These are phyloP conservation scores for Alternaria conjuncta DNA, from an alignment of 2,329 filamentous ascomycete genomes.

Conservation along the genomic window DNA sequence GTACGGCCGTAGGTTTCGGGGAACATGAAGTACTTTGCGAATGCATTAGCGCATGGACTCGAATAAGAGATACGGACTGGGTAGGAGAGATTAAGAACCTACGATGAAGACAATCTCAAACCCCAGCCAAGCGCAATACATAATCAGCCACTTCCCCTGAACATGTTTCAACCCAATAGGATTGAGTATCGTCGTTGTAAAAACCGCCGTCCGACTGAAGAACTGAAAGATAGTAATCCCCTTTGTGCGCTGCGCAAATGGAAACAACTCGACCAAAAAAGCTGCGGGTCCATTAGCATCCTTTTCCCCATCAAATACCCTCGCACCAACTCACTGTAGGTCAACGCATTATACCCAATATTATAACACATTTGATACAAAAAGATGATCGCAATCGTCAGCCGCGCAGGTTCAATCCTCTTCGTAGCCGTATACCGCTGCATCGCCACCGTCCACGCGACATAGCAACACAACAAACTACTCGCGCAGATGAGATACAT, in stretches of 20 bases:
- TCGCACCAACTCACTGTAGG: constrained; percentile 55
- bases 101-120: constrained; percentile 65
- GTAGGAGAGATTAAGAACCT: no score
- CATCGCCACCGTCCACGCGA: constrained; percentile 55
- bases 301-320: neutral
- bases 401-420: constrained; percentile 44
- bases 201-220: constrained; percentile 65
- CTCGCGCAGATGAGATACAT: constrained; percentile 58
- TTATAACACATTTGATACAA: constrained; percentile 62
- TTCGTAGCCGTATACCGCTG: constrained; percentile 53
- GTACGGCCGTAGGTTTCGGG: constrained; percentile 74
- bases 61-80: no score
- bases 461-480: constrained; percentile 41
- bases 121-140: constrained; percentile 66
- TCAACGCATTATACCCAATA: constrained; percentile 68
- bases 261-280: constrained; percentile 58
- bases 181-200: constrained; percentile 67
- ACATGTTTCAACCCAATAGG: constrained; percentile 66
- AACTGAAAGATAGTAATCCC: constrained; percentile 65
- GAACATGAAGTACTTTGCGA: constrained; percentile 64
- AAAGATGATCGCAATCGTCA: constrained; percentile 58
- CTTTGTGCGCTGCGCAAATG: constrained; percentile 57
- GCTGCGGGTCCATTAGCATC: constrained; percentile 42
- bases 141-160: constrained; percentile 69
- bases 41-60: neutral